phyloP scores from a whole-genome alignment of 108 stramenopile species.

The Skeletonema tropicum region DNA sequence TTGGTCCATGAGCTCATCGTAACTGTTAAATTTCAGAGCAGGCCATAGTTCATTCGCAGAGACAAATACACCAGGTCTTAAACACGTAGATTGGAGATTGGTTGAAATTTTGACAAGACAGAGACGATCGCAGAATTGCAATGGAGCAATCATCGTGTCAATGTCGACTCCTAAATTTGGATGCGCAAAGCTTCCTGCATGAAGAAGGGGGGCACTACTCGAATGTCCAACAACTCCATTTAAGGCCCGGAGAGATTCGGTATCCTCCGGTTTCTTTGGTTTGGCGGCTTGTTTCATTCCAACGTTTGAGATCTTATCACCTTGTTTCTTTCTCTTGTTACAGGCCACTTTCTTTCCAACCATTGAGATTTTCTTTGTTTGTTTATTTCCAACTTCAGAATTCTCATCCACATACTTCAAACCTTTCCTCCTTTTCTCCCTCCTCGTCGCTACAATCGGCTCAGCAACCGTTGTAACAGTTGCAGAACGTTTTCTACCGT shows the following conservation, averaged over 20 bases:
- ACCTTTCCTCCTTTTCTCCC: neutral
- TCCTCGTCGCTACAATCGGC: neutral
- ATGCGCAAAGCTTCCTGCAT: too few relatives aligned
- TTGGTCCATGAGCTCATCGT: neutral
- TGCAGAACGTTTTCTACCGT: neutral
- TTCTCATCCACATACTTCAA: too few relatives aligned
- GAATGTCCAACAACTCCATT: too few relatives aligned
- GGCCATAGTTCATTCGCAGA: conserved; percentile 12
- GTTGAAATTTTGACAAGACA: neutral
- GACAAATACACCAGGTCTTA: neutral
- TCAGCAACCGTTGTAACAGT: neutral
- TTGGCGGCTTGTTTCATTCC: neutral
- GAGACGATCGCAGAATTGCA: conserved; percentile 14
- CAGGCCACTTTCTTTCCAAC: neutral
- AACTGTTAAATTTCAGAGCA: conserved; percentile 11
- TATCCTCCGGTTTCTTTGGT: too few relatives aligned
- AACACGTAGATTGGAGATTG: neutral
- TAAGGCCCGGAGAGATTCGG: too few relatives aligned
- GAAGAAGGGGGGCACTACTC: too few relatives aligned
- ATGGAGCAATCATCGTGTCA: conserved; percentile 8
- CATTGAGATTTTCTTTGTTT: neutral
- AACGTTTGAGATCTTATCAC: neutral
- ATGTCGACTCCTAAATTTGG: neutral
- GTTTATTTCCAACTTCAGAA: too few relatives aligned
- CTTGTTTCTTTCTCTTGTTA: neutral